Base-by-base conservation (phyloP, 2,329 filamentous ascomycete genomes). In the Grosmannia serpens region DNA sequence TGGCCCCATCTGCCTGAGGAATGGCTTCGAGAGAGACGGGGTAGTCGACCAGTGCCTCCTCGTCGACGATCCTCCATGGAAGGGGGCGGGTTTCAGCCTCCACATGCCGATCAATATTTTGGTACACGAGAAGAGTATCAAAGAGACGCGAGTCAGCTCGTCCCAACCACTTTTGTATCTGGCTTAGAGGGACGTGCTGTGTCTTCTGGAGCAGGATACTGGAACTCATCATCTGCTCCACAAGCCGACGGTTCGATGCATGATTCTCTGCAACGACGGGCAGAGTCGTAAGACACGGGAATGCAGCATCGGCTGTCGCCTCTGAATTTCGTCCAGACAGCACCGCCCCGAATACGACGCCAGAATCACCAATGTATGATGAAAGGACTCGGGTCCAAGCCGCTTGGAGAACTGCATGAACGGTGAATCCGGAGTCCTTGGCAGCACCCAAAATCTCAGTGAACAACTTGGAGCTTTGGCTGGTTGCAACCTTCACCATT, bases 81-180 rank as follows among this genome's bases (percentile, higher is more conserved):
- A 67, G 50, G 5, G 35, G 44, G 10, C 46, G 9, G 4, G 68
- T 58, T 6, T 20, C 61, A 38, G n/a, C 3, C 15, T 53, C 38
- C 2, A 8, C 20, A 13, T 17, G 15, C 8, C 20, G 22, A 56
- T 71, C 63, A 59, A 75, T 66, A 63, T 88, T 89, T 66, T 96
- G 91, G 66, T 91, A 92, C 0, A 89, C 87, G 60, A 96, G 83
- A 1, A 96, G 76, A 0, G 90, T 92, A 66, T 96, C 91, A 64
- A 96, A 96, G 0, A 94, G 75, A 0, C 79, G 74, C 8, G 81
- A 78, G 27, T 86, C 82, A 0, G 85, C 75, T 59, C 82, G 77
- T 0, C 84, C 85, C 22, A 89, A 77, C 78, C 85, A 86, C 55
- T 80, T 83, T 65, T 95, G 89, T 11, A 95, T 85, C 33, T 83